These are phyloP conservation scores for Gastrolobium bilobum DNA, from an alignment of 306 rosid species.

Conservation along the genomic window DNA sequence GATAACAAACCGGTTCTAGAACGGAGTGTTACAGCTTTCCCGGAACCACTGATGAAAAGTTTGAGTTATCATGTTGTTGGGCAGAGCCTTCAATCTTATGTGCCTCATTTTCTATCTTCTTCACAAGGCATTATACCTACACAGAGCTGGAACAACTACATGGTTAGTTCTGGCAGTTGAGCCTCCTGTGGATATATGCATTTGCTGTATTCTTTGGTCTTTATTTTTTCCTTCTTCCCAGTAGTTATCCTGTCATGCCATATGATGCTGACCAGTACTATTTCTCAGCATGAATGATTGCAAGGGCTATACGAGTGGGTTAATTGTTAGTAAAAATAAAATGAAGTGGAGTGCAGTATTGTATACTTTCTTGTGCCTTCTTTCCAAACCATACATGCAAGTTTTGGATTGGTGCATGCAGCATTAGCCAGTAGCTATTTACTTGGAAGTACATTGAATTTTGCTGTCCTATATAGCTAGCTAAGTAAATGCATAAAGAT, in stretches of 20 bases:
- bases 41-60: too few relatives aligned
- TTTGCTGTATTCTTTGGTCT: constrained; percentile 7
- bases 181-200: not conserved
- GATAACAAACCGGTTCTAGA: too few relatives aligned
- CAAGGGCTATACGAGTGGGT: constrained; percentile 4
- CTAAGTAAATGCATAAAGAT: constrained; percentile 20
- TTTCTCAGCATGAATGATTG: constrained; percentile 26
- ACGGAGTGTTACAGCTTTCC: too few relatives aligned
- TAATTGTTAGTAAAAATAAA: not conserved
- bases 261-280: not conserved
- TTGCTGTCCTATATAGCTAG: constrained; percentile 30
- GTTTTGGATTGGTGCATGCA: constrained; percentile 24
- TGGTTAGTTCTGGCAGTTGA: constrained; percentile 66
- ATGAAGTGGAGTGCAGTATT: not conserved
- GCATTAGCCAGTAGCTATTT: constrained; percentile 22
- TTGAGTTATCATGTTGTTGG: too few relatives aligned
- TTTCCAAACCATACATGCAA: not conserved
- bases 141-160: constrained; percentile 83
- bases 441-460: constrained; percentile 11
- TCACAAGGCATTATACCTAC: constrained; percentile 76
- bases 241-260: constrained; percentile 10
- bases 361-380: not conserved
- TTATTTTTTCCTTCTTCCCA: constrained; percentile 6
- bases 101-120: constrained; percentile 75
- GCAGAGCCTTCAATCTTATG: constrained; percentile 71